Conservation (phyloP, 345 rosid species). For the Geranium brycei region DNA sequence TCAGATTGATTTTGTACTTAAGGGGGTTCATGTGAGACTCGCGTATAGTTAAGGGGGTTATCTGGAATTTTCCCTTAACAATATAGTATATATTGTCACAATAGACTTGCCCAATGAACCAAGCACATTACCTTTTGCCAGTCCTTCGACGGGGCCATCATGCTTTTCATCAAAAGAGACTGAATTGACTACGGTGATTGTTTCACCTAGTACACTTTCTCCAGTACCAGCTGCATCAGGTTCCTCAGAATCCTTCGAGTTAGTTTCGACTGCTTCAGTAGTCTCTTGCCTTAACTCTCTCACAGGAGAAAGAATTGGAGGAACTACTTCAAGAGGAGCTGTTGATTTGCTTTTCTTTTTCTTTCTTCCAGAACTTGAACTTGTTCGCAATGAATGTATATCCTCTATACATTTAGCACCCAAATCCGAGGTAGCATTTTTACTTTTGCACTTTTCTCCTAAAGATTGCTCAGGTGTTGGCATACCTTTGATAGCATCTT, state of each 20-base stretch:
- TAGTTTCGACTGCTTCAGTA: slow-evolving; percentile 6
- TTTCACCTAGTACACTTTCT: slow-evolving; percentile 4
- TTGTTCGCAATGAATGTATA: neutral
- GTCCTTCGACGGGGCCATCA: slow-evolving; percentile 11
- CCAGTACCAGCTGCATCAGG: slow-evolving; percentile 11
- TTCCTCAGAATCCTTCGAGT: slow-evolving; percentile 9
- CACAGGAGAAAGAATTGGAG: slow-evolving; percentile 12
- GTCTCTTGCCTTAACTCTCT: slow-evolving; percentile 8
- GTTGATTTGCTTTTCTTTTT: slow-evolving; percentile 22
- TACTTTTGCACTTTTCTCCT: slow-evolving; percentile 8
- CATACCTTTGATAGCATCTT: slow-evolving; percentile 4
- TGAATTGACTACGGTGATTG: slow-evolving; percentile 13
- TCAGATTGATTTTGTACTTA: no score
- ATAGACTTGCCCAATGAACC: no score
- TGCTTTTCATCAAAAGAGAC: slow-evolving; percentile 16
- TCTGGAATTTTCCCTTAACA: no score
- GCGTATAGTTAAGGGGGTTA: no score
- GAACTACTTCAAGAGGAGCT: slow-evolving; percentile 13
- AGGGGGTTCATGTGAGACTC: no score
- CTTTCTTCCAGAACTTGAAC: slow-evolving; percentile 11
- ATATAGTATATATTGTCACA: slow-evolving; percentile 4
- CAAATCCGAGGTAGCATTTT: slow-evolving; percentile 11
- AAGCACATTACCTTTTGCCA: neutral
- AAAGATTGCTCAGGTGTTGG: slow-evolving; percentile 10
- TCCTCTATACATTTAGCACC: slow-evolving; percentile 9